Evolutionary conservation across 305 asterid species (phyloP).

Genomic region (Fraxinus xanthoxyloides): DNA sequence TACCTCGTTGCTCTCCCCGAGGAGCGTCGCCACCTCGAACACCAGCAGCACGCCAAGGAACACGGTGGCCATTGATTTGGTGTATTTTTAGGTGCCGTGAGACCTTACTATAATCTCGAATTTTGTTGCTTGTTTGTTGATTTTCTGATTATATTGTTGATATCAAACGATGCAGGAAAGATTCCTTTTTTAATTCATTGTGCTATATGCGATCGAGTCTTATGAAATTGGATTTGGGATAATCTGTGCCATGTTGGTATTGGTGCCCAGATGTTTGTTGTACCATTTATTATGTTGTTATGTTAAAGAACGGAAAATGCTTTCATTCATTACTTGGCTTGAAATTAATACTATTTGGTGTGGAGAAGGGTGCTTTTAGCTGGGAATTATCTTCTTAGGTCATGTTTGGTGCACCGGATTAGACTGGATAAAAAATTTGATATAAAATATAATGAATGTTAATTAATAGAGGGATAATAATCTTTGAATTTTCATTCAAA

Average conservation of each 20-base stretch:
- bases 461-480: not conserved
- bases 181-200: not conserved
- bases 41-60: conserved; percentile 46
- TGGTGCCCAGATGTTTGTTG: not conserved
- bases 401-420: not conserved
- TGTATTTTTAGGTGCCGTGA: conserved; percentile 15
- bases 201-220: not conserved
- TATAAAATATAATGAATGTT: not conserved
- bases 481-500: not conserved
- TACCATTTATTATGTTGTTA: not conserved
- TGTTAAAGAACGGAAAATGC: not conserved
- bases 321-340: not conserved
- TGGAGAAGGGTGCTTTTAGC: not conserved
- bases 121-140: not conserved
- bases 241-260: not conserved
- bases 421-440: not conserved
- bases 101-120: not conserved
- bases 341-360: not conserved
- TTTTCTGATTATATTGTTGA: not conserved
- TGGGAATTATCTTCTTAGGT: too few species aligned
- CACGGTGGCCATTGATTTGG: conserved; percentile 49
- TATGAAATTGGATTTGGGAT: not conserved
- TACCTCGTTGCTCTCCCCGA: conserved; percentile 92
- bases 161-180: not conserved
- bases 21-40: conserved; percentile 95